Evolutionary conservation across 768 basidiomycete genomes (phyloP).

Genomic region (Stropharia rugosoannulata): DNA sequence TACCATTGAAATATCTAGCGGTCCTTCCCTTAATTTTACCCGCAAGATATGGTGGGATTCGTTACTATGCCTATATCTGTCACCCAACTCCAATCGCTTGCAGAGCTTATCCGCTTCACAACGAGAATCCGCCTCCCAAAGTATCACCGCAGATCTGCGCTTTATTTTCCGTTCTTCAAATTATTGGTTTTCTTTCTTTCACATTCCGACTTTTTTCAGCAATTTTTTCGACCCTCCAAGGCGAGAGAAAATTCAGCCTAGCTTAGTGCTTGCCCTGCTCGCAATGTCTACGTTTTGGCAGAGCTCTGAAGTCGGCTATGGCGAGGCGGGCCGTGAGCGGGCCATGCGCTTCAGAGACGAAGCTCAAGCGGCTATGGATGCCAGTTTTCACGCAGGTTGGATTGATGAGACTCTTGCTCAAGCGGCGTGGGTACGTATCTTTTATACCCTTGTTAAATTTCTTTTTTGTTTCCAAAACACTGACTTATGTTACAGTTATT

Average conservation of each 20-base stretch:
- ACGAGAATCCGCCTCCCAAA: slow-evolving; percentile 44
- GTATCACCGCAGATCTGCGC: slow-evolving; percentile 55
- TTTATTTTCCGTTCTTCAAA: slow-evolving; percentile 65
- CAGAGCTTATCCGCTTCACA: slow-evolving; percentile 36
- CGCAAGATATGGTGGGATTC: slow-evolving; percentile 84
- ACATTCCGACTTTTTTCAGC: slow-evolving; percentile 65
- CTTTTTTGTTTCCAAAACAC: neutral
- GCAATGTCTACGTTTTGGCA: slow-evolving; percentile 69
- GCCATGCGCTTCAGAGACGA: slow-evolving; percentile 64
- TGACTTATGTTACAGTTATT: slow-evolving; percentile 44
- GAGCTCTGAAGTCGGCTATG: slow-evolving; percentile 60
- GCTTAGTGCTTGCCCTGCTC: slow-evolving; percentile 59
- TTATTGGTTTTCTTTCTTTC: slow-evolving; percentile 75
- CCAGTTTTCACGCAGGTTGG: slow-evolving; percentile 69
- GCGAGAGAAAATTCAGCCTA: slow-evolving; percentile 63
- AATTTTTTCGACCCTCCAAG: slow-evolving; percentile 54
- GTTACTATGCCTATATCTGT: slow-evolving; percentile 54
- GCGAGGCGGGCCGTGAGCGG: slow-evolving; percentile 48
- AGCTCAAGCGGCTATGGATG: slow-evolving; percentile 69
- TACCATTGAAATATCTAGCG: slow-evolving; percentile 36
- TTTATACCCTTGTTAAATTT: neutral
- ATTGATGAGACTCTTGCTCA: slow-evolving; percentile 74
- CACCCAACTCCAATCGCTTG: slow-evolving; percentile 29
- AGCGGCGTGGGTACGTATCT: slow-evolving; percentile 66
- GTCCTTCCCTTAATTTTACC: slow-evolving; percentile 65